phyloP scores from a whole-genome alignment of 2,329 filamentous ascomycete species.

The Escovopsis sp. region DNA sequence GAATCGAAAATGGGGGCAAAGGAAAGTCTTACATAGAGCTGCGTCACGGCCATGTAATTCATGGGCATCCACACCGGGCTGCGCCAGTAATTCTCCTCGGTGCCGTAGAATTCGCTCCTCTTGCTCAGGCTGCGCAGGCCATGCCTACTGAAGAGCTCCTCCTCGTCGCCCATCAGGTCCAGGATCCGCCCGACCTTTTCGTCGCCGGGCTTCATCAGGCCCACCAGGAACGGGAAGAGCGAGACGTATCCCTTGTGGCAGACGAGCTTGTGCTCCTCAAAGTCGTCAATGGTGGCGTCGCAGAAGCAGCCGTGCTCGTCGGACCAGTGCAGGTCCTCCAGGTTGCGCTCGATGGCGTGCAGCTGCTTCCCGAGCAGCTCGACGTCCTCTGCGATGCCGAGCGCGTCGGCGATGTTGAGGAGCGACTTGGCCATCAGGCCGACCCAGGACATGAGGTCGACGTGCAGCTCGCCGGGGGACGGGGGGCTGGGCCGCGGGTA shows the following conservation, averaged over 20 bases:
- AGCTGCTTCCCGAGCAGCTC: conserved; percentile 57
- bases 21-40: conserved; percentile 53
- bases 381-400: conserved; percentile 66
- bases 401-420: conserved; percentile 58
- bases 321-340: conserved; percentile 90
- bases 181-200: conserved; percentile 60
- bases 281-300: conserved; percentile 89
- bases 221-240: conserved; percentile 81
- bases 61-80: conserved; percentile 93
- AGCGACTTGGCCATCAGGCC: conserved; percentile 91
- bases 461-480: conserved; percentile 87
- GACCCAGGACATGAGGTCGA: conserved; percentile 92
- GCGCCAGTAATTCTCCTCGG: conserved; percentile 93
- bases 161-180: conserved; percentile 63
- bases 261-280: conserved; percentile 75
- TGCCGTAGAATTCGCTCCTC: conserved; percentile 70
- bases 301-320: conserved; percentile 71
- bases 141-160: conserved; percentile 78
- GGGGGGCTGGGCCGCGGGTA: conserved; percentile 90
- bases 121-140: conserved; percentile 86
- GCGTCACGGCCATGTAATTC: conserved; percentile 74
- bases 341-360: conserved; percentile 66
- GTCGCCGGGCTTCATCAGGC: conserved; percentile 60
- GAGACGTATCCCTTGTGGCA: conserved; percentile 97
- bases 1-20: background rate